phyloP scores from a whole-genome alignment of 2,329 filamentous ascomycete species.

The Aquanectria penicillioides region DNA sequence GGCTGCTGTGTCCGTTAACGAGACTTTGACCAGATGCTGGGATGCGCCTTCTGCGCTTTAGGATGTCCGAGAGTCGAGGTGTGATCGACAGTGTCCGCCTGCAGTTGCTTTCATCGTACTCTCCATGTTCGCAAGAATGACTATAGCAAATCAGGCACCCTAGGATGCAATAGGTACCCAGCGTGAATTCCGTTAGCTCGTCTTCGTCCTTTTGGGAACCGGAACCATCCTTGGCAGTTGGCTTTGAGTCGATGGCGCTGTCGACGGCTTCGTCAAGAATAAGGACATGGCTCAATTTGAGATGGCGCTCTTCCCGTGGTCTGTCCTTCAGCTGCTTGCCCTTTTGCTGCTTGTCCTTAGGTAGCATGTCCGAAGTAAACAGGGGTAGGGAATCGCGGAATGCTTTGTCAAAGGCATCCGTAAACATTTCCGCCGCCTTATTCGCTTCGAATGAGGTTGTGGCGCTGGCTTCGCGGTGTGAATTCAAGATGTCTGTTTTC shows the following conservation, averaged over 20 bases:
- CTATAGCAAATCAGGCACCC: constrained; percentile 69
- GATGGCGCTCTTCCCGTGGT: constrained; percentile 44
- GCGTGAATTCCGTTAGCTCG: constrained; percentile 56
- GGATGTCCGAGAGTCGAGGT: constrained; percentile 45
- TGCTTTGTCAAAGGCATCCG: constrained; percentile 65
- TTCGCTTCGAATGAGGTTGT: constrained; percentile 53
- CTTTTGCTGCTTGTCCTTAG: too few species aligned
- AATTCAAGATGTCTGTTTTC: constrained; percentile 61
- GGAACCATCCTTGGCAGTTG: constrained; percentile 58
- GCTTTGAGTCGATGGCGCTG: constrained; percentile 63
- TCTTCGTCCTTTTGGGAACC: constrained; percentile 48
- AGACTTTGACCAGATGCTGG: constrained; percentile 2
- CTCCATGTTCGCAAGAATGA: constrained; percentile 70
- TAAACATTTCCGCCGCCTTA: constrained; percentile 60
- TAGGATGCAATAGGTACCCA: constrained; percentile 65
- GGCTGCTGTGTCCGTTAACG: constrained; percentile 33
- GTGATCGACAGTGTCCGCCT: constrained; percentile 64
- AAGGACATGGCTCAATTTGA: constrained; percentile 63
- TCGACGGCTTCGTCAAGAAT: constrained; percentile 64
- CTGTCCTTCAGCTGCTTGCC: constrained; percentile 5
- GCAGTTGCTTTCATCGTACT: constrained; percentile 63
- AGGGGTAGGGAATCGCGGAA: constrained; percentile 52
- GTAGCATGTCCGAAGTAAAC: neutral
- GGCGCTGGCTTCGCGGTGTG: constrained; percentile 53
- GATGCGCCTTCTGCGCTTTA: constrained; percentile 41